Base-by-base conservation (phyloP, 192 early-diverging fungal genomes). In the Kappamyces sp. region DNA sequence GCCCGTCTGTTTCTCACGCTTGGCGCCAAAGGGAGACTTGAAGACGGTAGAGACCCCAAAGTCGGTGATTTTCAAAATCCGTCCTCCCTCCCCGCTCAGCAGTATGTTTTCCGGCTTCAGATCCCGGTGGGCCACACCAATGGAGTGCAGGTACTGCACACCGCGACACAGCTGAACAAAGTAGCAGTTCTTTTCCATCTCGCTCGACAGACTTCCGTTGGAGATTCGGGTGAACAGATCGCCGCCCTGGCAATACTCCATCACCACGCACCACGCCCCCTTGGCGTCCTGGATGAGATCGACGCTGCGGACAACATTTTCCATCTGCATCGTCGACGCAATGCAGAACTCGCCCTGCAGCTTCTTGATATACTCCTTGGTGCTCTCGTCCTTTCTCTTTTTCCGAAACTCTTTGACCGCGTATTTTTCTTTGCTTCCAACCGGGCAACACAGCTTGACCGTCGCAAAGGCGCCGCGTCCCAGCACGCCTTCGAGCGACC, bases 41-140 rank as follows among this genome's bases (percentile, higher is more conserved):
- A 98, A 96, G 4, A 97, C 96, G 66, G 93, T 90, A 1, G 89
- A 88, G 8, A 96, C 93, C 46, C 96, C 96, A 82, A 97, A 98
- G 78, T 98, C 95, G 5, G 95, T 91, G 67, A 98, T 92, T 70
- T 98, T 98, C 57, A 98, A 63, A n/a, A 71, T 76, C n/a, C 79
- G 83, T 60, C 85, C 84, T 22, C 66, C 45, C 15, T 78, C 64
- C 2, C 70, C 74, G 59, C 91, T 89, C 62, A 98, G 69, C 11
- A 98, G 73, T 34, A 96, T 57, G 72, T 98, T 98, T 71, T 98
- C 91, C 22, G 92, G 84, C 59, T 97, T 95, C 54, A 97, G 69
- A 61, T 97, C 92, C 29, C 93, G 84, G 71, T 98, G 96, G 49
- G 91, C 91, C n/a, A 98, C 95, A 59, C 96, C 96, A 72, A 92